These are phyloP conservation scores for Phyllosticta citribraziliensis DNA, from an alignment of 2,329 filamentous ascomycete species.

Conservation along the genomic window DNA sequence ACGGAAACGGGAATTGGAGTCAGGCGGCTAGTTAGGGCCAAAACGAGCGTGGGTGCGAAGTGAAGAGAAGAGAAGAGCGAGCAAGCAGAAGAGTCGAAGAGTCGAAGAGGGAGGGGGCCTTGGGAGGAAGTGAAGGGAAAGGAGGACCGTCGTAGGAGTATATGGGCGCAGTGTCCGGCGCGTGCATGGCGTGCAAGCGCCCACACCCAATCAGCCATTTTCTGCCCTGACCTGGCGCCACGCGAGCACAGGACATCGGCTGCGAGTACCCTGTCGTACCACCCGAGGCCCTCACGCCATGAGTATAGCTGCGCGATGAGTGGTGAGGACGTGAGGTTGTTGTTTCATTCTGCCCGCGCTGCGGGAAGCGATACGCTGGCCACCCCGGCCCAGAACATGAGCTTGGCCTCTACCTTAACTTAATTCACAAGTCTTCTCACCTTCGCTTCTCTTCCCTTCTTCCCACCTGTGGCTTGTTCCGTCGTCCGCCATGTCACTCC, in stretches of 20 bases:
- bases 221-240: neutral
- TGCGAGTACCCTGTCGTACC: constrained; percentile 4
- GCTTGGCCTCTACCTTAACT: neutral
- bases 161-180: constrained; percentile 4
- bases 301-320: neutral
- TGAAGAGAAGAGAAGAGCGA: constrained; percentile 1
- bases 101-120: too few relatives aligned
- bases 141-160: constrained; percentile 3
- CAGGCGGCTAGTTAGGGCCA: neutral
- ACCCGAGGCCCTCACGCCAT: constrained; percentile 2
- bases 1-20: neutral
- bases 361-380: too few relatives aligned
- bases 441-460: neutral
- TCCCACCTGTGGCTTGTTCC: neutral
- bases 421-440: neutral
- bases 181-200: neutral
- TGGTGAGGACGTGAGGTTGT: neutral
- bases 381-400: neutral
- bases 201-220: constrained; percentile 1
- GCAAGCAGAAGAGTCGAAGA: constrained; percentile 3
- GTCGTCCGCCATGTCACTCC: too few relatives aligned
- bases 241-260: constrained; percentile 1
- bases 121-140: neutral
- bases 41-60: constrained; percentile 4
- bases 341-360: neutral